Base-by-base conservation (phyloP, 2,329 filamentous ascomycete genomes). In the Fusarium verrucosum region DNA sequence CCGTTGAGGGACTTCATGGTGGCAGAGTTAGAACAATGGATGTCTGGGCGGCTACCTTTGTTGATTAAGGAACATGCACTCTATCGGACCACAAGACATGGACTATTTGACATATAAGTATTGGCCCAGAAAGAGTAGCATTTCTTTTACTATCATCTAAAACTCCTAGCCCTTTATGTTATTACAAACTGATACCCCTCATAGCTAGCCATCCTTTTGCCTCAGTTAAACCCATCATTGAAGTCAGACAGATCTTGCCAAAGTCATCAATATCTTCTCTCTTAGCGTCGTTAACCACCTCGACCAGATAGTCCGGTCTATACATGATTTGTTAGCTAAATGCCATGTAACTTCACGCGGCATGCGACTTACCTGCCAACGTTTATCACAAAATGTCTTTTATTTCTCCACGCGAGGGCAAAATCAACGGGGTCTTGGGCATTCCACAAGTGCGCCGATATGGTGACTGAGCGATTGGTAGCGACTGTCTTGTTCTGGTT, bases 361-460 rank as follows among this genome's bases (percentile, higher is more conserved):
- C 5, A 2, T n/a, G 5, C 6, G 1, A 26, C 47, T 45, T 51
- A 51, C 38, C n/a, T 22, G 10, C 17, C 23, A 9, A 51, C 47
- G 10, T 35, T 33, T 13, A 55, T 55, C 4, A 53, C 16, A 9
- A 42, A 42, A 9, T 36, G 37, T 1, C 10, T 23, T 2, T 36
- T 33, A 4, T 36, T 14, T 4, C 23, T n/a, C 51, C 46, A 53
- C 5, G 30, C 47, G 13, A 55, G 6, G 7, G 47, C 35, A 26
- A 55, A 55, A 1, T 55, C 51, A 3, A 55, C 25, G 5, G 36
- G 23, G 25, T 55, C 51, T n/a, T 43, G 49, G 2, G 51, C 46
- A 17, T 55, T 41, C 51, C 51, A 55, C 3, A 55, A 1, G 19
- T 53, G 51, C 1, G 51, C 30, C 5, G 51, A 55, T 47, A 55